phyloP scores from a whole-genome alignment of 768 basidiomycete species.

The Leucocoprinus sp. region DNA sequence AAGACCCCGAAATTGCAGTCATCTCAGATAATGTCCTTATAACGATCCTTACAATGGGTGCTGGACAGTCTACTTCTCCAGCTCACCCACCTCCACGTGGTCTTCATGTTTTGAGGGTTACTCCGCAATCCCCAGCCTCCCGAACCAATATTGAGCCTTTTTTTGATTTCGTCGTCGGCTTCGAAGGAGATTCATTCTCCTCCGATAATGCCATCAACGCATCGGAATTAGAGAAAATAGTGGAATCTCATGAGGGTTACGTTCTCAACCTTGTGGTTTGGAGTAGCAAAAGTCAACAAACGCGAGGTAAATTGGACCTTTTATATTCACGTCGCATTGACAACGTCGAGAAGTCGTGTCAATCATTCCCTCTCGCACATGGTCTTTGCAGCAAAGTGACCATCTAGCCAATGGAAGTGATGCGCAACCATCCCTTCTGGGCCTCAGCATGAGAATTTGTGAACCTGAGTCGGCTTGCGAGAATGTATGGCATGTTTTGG shows the following conservation, averaged over 20 bases:
- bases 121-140: slow-evolving; percentile 82
- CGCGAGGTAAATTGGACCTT: slow-evolving; percentile 42
- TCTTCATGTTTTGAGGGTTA: slow-evolving; percentile 84
- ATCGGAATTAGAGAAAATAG: slow-evolving; percentile 66
- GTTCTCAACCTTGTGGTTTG: slow-evolving; percentile 69
- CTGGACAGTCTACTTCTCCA: slow-evolving; percentile 57
- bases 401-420: slow-evolving; percentile 23
- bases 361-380: slow-evolving; percentile 76
- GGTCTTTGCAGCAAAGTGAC: slow-evolving; percentile 48
- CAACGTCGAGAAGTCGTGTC: slow-evolving; percentile 46
- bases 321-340: slow-evolving; percentile 1
- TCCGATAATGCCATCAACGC: slow-evolving; percentile 54
- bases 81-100: slow-evolving; percentile 50
- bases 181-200: slow-evolving; percentile 58
- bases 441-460: slow-evolving; percentile 90
- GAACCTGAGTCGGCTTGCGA: slow-evolving; percentile 83
- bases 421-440: slow-evolving; percentile 82
- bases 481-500: slow-evolving; percentile 97
- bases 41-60: slow-evolving; percentile 46
- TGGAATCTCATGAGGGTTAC: slow-evolving; percentile 72
- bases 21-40: no score
- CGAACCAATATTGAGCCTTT: slow-evolving; percentile 81
- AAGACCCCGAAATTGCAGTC: no score
- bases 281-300: slow-evolving; percentile 72
- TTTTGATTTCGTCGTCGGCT: slow-evolving; percentile 95